Evolutionary conservation across 345 rosid genomes (phyloP).

Genomic region (Hevea brasiliensis): DNA sequence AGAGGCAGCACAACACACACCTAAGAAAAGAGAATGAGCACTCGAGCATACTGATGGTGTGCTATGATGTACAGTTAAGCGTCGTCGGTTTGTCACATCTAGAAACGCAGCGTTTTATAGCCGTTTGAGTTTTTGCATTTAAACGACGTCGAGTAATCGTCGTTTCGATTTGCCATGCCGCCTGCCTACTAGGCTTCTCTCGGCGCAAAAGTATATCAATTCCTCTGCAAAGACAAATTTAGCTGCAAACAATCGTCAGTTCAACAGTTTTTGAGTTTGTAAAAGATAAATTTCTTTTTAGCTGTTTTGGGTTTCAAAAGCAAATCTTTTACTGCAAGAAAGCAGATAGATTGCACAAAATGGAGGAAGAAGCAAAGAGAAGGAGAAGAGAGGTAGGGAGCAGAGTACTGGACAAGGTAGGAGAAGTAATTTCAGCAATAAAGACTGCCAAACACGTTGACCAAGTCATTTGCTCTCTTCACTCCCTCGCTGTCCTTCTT

Average conservation of each 20-base stretch:
- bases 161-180: neutral
- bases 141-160: neutral
- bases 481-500: constrained; percentile 70
- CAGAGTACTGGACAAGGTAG: constrained; percentile 48
- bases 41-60: neutral
- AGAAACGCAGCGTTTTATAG: neutral
- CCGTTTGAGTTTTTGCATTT: neutral
- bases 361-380: constrained; percentile 15
- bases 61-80: neutral
- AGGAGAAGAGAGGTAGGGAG: constrained; percentile 18
- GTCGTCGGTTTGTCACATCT: neutral
- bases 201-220: neutral
- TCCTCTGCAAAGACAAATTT: no score
- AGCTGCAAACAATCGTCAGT: neutral
- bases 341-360: neutral
- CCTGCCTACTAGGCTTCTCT: neutral
- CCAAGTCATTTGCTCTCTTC: constrained; percentile 68
- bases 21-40: no score
- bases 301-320: neutral
- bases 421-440: constrained; percentile 53
- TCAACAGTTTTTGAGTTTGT: neutral
- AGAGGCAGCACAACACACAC: no score
- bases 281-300: neutral
- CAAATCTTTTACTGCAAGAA: neutral
- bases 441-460: constrained; percentile 67